phyloP scores from a whole-genome alignment of 371 early-diverging fungal genomes.

The Mucor velutinosus region DNA sequence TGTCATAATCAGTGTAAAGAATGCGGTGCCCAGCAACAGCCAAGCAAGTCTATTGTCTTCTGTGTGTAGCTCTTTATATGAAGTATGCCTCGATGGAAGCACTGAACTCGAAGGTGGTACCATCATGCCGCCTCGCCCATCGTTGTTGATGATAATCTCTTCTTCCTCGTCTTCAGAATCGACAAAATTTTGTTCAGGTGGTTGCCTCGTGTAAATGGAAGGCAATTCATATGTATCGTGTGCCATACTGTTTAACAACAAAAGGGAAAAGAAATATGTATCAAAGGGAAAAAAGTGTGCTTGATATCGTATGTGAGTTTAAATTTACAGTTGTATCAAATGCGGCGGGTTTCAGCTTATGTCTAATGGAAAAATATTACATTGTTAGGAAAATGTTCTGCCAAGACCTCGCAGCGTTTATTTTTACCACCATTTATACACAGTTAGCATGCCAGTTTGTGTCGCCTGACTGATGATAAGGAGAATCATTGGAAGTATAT shows the following conservation, averaged over 20 bases:
- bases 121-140: background rate
- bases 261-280: too few species aligned
- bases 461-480: too few species aligned
- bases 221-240: constrained; percentile 37
- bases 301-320: too few species aligned
- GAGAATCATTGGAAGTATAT: too few species aligned
- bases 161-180: constrained; percentile 28
- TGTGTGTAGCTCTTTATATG: constrained; percentile 14
- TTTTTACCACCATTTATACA: too few species aligned
- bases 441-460: too few species aligned
- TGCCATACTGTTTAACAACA: constrained; percentile 4
- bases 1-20: constrained; percentile 43
- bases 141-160: background rate
- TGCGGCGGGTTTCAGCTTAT: too few species aligned
- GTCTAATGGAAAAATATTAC: too few species aligned
- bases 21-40: constrained; percentile 33
- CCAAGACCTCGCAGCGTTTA: too few species aligned
- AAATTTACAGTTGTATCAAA: too few species aligned
- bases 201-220: constrained; percentile 28
- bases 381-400: too few species aligned
- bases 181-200: background rate
- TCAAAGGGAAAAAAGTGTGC: too few species aligned
- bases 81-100: background rate
- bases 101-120: background rate
- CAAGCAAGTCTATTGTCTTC: constrained; percentile 36